Conservation (phyloP, 495 filamentous ascomycete species). For the Jackrogersella minutella region DNA sequence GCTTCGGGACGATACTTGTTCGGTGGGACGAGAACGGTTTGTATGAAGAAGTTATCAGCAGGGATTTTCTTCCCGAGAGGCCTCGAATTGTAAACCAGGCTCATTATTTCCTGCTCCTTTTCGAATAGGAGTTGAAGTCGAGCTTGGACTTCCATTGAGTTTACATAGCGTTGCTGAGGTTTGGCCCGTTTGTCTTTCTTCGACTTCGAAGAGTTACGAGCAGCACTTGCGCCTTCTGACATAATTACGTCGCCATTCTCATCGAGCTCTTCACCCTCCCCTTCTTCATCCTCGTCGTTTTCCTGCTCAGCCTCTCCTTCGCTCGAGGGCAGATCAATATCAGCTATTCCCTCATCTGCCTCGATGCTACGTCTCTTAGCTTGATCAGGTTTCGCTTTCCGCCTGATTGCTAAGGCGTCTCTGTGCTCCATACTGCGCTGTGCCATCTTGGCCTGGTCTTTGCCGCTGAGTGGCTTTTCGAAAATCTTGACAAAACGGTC, state of each 20-base stretch:
- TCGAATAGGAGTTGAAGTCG: constrained; percentile 82
- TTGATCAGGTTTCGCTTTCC: constrained; percentile 31
- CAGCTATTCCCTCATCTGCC: constrained; percentile 75
- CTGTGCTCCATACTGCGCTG: constrained; percentile 71
- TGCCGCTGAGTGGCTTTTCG: constrained; percentile 74
- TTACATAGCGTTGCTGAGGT: constrained; percentile 70
- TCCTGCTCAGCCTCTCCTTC: constrained; percentile 58
- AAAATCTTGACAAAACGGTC: constrained; percentile 93
- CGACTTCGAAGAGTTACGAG: constrained; percentile 40
- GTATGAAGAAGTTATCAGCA: constrained; percentile 93
- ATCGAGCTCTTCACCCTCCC: constrained; percentile 59
- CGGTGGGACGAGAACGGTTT: constrained; percentile 83
- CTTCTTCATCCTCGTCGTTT: constrained; percentile 55
- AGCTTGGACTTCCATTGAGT: constrained; percentile 76
- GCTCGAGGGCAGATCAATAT: constrained; percentile 61
- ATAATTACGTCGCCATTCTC: constrained; percentile 62
- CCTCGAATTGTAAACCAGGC: constrained; percentile 81
- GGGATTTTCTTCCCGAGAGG: constrained; percentile 63
- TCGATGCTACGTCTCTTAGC: constrained; percentile 49
- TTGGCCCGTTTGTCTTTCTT: constrained; percentile 45
- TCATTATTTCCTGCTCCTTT: constrained; percentile 81
- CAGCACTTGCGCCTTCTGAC: constrained; percentile 41
- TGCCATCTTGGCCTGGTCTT: constrained; percentile 75
- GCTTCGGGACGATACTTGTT: constrained; percentile 92
- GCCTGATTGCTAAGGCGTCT: constrained; percentile 62